A percentile compares a stretch with the other conserved stretches of the same genome.
These are phyloP conservation scores for Cordyceps sp. DNA, from an alignment of 2,329 filamentous ascomycete species.

Conservation along the genomic window DNA sequence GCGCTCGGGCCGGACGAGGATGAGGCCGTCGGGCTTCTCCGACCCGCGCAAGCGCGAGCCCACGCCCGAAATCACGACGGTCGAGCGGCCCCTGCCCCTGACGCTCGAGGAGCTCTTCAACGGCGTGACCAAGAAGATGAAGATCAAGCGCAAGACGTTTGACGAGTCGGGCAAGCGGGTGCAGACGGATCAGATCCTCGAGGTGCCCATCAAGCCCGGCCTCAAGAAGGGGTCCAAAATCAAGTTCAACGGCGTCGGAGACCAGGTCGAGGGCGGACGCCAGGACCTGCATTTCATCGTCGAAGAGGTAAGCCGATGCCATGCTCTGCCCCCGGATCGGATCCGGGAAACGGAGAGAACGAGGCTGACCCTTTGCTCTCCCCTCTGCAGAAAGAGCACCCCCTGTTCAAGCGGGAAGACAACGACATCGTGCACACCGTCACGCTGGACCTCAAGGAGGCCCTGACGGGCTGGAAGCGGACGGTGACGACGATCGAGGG, in stretches of 20 bases:
- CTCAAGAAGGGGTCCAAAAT: constrained; percentile 97
- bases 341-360: background rate
- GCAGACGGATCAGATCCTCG: constrained; percentile 75
- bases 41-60: constrained; percentile 13
- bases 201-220: constrained; percentile 90
- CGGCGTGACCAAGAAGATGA: constrained; percentile 89
- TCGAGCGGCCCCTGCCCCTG: constrained; percentile 69
- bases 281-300: constrained; percentile 94
- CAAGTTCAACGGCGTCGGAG: constrained; percentile 93
- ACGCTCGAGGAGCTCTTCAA: constrained; percentile 78
- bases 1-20: constrained; percentile 21
- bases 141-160: constrained; percentile 92
- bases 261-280: constrained; percentile 89
- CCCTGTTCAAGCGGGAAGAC: constrained; percentile 69
- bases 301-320: constrained; percentile 54
- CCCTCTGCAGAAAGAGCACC: constrained; percentile 78
- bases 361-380: constrained; percentile 5
- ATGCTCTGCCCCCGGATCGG: background rate
- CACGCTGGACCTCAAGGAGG: constrained; percentile 79
- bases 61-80: constrained; percentile 76
- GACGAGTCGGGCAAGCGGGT: constrained; percentile 73
- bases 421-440: constrained; percentile 71
- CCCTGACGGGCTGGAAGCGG: constrained; percentile 80
- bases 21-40: constrained; percentile 23
- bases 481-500: constrained; percentile 91